phyloP scores from a whole-genome alignment of 2,329 filamentous ascomycete genomes.

The Fragosphaeria purpurea region DNA sequence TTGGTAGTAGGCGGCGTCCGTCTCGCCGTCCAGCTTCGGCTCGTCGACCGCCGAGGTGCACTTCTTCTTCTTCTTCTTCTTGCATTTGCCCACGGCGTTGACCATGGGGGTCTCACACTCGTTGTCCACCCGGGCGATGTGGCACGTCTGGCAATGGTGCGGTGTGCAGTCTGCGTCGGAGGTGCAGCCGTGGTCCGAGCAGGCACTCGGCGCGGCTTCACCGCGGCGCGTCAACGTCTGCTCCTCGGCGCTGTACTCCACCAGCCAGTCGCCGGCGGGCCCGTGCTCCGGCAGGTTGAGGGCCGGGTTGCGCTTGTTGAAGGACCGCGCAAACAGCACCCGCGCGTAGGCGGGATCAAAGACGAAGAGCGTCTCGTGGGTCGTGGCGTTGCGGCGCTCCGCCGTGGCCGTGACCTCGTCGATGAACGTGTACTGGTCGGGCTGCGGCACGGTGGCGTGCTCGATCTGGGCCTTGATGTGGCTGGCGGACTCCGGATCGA shows the following conservation, averaged over 20 bases:
- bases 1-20: neutral
- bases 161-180: neutral
- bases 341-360: slow-evolving; percentile 1
- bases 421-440: neutral
- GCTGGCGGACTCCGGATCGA: too few species aligned
- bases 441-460: too few species aligned
- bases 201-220: too few species aligned
- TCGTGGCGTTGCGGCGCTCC: neutral
- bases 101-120: neutral
- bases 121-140: neutral
- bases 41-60: neutral
- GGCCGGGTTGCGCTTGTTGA: neutral
- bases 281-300: slow-evolving; percentile 1
- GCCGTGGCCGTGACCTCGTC: neutral
- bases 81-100: neutral
- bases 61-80: neutral
- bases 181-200: too few species aligned
- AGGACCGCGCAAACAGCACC: neutral
- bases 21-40: neutral
- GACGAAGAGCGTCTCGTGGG: neutral
- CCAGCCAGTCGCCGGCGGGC: neutral
- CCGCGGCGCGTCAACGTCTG: too few species aligned
- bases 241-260: neutral
- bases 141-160: neutral
- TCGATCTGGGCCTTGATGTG: too few species aligned